A percentile compares a stretch with the other conserved stretches of the same genome.
phyloP scores from a whole-genome alignment of 306 rosid species.

The cucumber (Cucumis sativus) region Cucumber_9930_V3 NC_026660.2:18354001-18354500 shows the following conservation, averaged over 20 bases:
- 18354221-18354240: not conserved
- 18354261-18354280: not conserved
- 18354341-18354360: too few species aligned
- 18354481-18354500: too few species aligned
- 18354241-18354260: not conserved
- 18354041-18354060: not conserved
- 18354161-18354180: constrained; percentile 1
- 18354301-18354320: too few species aligned
- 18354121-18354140: constrained; percentile 3
- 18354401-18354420: too few species aligned
- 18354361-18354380: too few species aligned
- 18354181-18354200: constrained; percentile 8
- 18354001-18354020: constrained; percentile 3
- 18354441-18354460: too few species aligned
- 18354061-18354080: not conserved
- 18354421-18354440: too few species aligned
- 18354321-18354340: too few species aligned
- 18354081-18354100: not conserved
- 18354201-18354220: not conserved
- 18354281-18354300: too few species aligned
- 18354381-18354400: too few species aligned
- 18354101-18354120: not conserved
- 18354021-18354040: not conserved
- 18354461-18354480: too few species aligned
- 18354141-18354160: not conserved